Evolutionary conservation across 352 stramenopile genomes (phyloP).

Genomic region (Globisporangium heterothallicum): DNA sequence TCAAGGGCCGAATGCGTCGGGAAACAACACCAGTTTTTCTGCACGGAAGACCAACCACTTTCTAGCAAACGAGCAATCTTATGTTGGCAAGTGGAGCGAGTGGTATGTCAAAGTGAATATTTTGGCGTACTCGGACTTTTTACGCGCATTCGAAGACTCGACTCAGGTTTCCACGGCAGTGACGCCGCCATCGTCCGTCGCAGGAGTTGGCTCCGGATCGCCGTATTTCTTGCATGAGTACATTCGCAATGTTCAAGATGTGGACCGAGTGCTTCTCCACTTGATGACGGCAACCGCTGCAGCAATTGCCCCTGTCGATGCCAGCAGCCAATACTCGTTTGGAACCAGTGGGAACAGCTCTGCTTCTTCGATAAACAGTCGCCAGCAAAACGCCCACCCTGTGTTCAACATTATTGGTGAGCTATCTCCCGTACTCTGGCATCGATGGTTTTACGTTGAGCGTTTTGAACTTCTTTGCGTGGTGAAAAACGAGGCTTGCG

Average conservation of each 20-base stretch:
- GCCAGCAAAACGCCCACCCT: constrained; percentile 52
- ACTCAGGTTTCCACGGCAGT: constrained; percentile 24
- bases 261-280: constrained; percentile 79
- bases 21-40: constrained; percentile 14
- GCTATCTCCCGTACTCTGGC: constrained; percentile 81
- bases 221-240: constrained; percentile 70
- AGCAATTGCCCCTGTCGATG: constrained; percentile 32
- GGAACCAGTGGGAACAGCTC: constrained; percentile 36
- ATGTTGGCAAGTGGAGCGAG: constrained; percentile 44
- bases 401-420: constrained; percentile 90
- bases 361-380: constrained; percentile 32
- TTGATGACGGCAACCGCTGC: constrained; percentile 71
- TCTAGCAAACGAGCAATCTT: constrained; percentile 36
- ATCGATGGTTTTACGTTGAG: constrained; percentile 88
- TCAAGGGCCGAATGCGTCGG: constrained; percentile 6
- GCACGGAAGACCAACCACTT: constrained; percentile 22
- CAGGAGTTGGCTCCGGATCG: constrained; percentile 15
- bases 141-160: constrained; percentile 76
- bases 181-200: constrained; percentile 3
- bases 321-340: constrained; percentile 66
- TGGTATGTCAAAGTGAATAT: constrained; percentile 88
- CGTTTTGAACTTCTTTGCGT: constrained; percentile 79
- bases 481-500: constrained; percentile 59
- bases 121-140: constrained; percentile 71
- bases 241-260: constrained; percentile 81